Evolutionary conservation across 2,329 filamentous ascomycete species (phyloP), one percentile per base, ranked within the genome.

Genomic region (Malbranchea zuffiana): DNA sequence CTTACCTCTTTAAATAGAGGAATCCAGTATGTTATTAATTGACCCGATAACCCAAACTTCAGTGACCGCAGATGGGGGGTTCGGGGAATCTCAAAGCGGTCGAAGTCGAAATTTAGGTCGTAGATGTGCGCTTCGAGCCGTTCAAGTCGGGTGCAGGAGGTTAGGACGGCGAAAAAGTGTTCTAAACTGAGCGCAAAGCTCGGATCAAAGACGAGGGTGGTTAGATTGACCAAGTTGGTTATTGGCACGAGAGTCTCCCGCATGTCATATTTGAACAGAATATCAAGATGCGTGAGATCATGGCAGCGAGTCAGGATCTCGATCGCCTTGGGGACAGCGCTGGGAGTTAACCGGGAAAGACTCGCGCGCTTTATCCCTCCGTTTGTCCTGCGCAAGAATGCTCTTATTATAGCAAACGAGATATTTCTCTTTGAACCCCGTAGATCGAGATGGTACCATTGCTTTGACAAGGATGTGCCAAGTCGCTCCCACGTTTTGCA

Each of bases 381-480:
- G 31, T 58, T 52, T 11, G 60, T 55, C 28, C 50, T 52, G 25
- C 53, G 46, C 39, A 62, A 51, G 42, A 57, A 61, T 29, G 53
- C 46, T 32, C 55, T 42, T 26, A 61, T 42, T n/a, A 57, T 48
- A 13, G 49, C 42, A 51, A 52, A 51, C 26, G 51, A 50, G n/a
- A 75, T 62, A 3, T 56, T 55, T 43, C 52, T 58, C 18, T 51
- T 57, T 4, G 68, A 65, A 3, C 50, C 52, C 2, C 62, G 64
- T 6, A 78, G 59, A 44, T 77, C 72, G 7, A 78, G 52, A 40
- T 69, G 53, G 40, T 56, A 59, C 70, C 74, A 75, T 1, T 74
- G 56, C 6, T 55, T 54, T 0, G 62, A 59, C 17, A 65, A 51
- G 3, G 63, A 65, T 6, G 53, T 54, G 8, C 77, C 57, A 29